Percentiles rank a stretch among this genome's conserved stretches.
These are phyloP conservation scores for Phytophthora pistaciae DNA, from an alignment of 352 stramenopile species.

Conservation along the genomic window DNA sequence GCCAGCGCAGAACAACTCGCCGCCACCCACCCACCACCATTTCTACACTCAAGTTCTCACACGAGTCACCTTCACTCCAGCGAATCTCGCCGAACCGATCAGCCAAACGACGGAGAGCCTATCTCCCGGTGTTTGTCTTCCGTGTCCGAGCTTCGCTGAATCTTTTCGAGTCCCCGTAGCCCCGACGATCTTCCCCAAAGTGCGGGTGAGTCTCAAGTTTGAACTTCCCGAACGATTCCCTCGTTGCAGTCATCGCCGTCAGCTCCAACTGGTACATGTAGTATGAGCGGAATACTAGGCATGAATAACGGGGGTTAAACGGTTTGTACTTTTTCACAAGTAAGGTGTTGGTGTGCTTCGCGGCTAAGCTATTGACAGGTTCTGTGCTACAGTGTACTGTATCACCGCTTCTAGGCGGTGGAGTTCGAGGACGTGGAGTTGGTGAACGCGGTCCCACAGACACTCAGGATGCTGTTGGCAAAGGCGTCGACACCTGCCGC, in stretches of 20 bases:
- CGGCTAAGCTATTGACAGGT: neutral
- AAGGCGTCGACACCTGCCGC: slow-evolving; percentile 22
- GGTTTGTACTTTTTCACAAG: slow-evolving; percentile 21
- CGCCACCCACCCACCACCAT: slow-evolving; percentile 18
- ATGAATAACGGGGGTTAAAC: slow-evolving; percentile 1
- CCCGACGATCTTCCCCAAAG: slow-evolving; percentile 36
- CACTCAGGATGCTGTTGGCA: slow-evolving; percentile 30
- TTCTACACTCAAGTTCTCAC: slow-evolving; percentile 48
- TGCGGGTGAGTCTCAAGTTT: slow-evolving; percentile 16
- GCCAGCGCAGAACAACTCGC: slow-evolving; percentile 2
- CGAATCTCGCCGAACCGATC: slow-evolving; percentile 21
- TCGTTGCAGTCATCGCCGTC: neutral
- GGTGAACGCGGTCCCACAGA: slow-evolving; percentile 22
- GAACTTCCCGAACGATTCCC: slow-evolving; percentile 23
- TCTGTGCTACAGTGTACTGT: too few species aligned
- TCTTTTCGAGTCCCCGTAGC: slow-evolving; percentile 17
- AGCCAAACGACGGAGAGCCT: slow-evolving; percentile 6
- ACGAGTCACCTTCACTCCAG: slow-evolving; percentile 36
- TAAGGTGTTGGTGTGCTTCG: neutral
- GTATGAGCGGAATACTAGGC: neutral
- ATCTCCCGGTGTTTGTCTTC: neutral
- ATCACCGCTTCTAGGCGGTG: slow-evolving; percentile 15
- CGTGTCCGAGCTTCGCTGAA: slow-evolving; percentile 23
- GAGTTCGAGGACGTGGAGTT: slow-evolving; percentile 33
- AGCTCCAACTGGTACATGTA: neutral